These are phyloP conservation scores for Metschnikowia orientalis DNA, from an alignment of 805 yeast genomes.

Conservation along the genomic window DNA sequence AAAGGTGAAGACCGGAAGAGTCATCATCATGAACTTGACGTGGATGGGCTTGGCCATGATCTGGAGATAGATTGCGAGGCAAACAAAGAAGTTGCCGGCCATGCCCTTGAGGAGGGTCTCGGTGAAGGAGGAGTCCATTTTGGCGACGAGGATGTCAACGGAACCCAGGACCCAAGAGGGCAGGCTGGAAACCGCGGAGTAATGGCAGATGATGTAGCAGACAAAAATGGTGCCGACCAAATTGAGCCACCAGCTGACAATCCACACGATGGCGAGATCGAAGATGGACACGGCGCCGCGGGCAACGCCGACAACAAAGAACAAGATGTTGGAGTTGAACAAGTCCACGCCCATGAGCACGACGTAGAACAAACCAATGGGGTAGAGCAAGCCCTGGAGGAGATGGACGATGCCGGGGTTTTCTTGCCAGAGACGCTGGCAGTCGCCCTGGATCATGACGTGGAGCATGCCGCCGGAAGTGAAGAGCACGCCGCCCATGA, in stretches of 20 bases:
- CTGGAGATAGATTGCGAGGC: slow-evolving; percentile 71
- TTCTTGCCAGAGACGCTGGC: slow-evolving; percentile 35
- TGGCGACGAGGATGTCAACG: slow-evolving; percentile 40
- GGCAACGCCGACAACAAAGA: slow-evolving; percentile 62
- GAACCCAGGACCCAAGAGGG: slow-evolving; percentile 47
- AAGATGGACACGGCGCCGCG: slow-evolving; percentile 66
- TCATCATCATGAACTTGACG: slow-evolving; percentile 61
- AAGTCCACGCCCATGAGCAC: slow-evolving; percentile 72
- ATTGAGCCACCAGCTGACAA: slow-evolving; percentile 63
- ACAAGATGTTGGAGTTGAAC: slow-evolving; percentile 69
- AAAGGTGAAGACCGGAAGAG: slow-evolving; percentile 69
- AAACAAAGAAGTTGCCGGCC: slow-evolving; percentile 75
- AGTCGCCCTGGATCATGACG: slow-evolving; percentile 50
- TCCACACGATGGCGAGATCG: slow-evolving; percentile 64
- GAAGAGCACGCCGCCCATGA: slow-evolving; percentile 68
- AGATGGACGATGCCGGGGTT: slow-evolving; percentile 53
- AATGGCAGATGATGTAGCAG: slow-evolving; percentile 57
- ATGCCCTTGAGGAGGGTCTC: slow-evolving; percentile 65
- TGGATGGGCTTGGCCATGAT: slow-evolving; percentile 76
- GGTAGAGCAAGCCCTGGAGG: slow-evolving; percentile 58
- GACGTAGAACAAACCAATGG: slow-evolving; percentile 72
- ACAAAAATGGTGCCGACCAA: slow-evolving; percentile 62
- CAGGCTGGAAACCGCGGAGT: slow-evolving; percentile 45
- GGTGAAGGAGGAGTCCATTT: slow-evolving; percentile 45
- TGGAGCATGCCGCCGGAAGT: slow-evolving; percentile 71